Evolutionary conservation across 2,329 filamentous ascomycete species (phyloP).

Genomic region (Alternaria sp.): DNA sequence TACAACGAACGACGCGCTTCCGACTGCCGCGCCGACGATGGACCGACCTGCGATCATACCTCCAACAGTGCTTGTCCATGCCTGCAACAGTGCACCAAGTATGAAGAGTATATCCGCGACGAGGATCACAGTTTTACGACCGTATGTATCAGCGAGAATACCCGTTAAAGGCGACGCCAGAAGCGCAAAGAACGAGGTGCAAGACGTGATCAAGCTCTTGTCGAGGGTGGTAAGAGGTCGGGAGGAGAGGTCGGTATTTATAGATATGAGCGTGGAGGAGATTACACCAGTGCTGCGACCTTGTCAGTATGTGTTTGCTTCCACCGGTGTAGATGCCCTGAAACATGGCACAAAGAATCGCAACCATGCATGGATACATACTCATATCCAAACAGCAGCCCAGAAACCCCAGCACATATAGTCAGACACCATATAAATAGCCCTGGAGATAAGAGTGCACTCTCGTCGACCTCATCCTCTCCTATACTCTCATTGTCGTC

Average conservation of each 20-base stretch:
- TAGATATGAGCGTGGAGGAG: constrained; percentile 66
- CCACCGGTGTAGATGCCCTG: background rate
- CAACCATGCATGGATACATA: constrained; percentile 36
- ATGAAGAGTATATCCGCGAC: constrained; percentile 70
- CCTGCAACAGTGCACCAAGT: constrained; percentile 71
- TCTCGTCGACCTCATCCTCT: constrained; percentile 49
- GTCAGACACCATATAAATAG: constrained; percentile 65
- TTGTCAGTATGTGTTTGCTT: background rate
- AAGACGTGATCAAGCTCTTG: constrained; percentile 66
- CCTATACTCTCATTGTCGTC: constrained; percentile 16
- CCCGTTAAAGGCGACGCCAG: constrained; percentile 64
- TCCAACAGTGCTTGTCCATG: constrained; percentile 64
- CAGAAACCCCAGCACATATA: constrained; percentile 65
- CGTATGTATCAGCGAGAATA: constrained; percentile 73
- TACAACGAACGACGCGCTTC: constrained; percentile 80
- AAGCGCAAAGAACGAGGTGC: constrained; percentile 65
- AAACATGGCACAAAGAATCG: background rate
- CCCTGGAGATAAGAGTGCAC: constrained; percentile 35
- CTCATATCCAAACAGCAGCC: constrained; percentile 70
- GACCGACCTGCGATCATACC: constrained; percentile 73
- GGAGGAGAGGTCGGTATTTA: constrained; percentile 62
- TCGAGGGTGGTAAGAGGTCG: constrained; percentile 61
- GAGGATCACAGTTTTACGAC: constrained; percentile 84
- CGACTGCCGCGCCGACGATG: constrained; percentile 76
- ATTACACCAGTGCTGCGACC: constrained; percentile 64